phyloP scores from a whole-genome alignment of 352 stramenopile genomes.

The Globisporangium uncinulatum region DNA sequence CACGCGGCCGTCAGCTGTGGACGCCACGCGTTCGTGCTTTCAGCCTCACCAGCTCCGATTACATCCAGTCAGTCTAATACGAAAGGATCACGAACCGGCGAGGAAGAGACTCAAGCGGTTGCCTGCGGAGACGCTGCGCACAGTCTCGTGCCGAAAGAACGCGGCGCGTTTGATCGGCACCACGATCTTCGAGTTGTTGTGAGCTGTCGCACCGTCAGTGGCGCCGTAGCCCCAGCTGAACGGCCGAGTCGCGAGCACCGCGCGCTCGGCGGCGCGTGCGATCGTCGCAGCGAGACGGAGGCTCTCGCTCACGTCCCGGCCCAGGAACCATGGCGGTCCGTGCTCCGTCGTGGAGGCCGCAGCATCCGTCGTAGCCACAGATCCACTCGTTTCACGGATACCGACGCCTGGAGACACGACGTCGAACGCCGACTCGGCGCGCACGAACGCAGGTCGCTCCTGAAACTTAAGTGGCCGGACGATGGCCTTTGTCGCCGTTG shows the following conservation, averaged over 20 bases:
- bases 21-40: too few relatives aligned
- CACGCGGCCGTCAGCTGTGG: conserved; percentile 28
- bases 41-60: too few relatives aligned
- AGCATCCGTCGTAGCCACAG: too few relatives aligned
- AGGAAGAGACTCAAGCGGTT: conserved; percentile 62
- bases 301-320: conserved; percentile 22
- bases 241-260: conserved; percentile 21
- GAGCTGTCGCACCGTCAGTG: conserved; percentile 38
- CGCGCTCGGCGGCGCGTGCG: conserved; percentile 17
- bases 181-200: conserved; percentile 22
- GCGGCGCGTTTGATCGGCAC: conserved; percentile 27
- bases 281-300: conserved; percentile 42
- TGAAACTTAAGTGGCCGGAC: conserved; percentile 37
- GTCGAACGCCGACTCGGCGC: conserved; percentile 23
- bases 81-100: conserved; percentile 30
- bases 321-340: conserved; percentile 15
- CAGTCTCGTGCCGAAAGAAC: conserved; percentile 27
- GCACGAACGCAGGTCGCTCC: conserved; percentile 33
- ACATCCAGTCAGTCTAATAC: too few relatives aligned
- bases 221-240: conserved; percentile 55
- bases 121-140: conserved; percentile 40
- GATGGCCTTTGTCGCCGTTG: conserved; percentile 27
- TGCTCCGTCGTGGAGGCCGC: too few relatives aligned
- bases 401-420: neutral
- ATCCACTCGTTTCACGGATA: too few relatives aligned